Percentiles rank a stretch among this genome's conserved stretches.
Conservation (phyloP, 176 grass and related monocot species). For the Saccharum officinarum region DNA sequence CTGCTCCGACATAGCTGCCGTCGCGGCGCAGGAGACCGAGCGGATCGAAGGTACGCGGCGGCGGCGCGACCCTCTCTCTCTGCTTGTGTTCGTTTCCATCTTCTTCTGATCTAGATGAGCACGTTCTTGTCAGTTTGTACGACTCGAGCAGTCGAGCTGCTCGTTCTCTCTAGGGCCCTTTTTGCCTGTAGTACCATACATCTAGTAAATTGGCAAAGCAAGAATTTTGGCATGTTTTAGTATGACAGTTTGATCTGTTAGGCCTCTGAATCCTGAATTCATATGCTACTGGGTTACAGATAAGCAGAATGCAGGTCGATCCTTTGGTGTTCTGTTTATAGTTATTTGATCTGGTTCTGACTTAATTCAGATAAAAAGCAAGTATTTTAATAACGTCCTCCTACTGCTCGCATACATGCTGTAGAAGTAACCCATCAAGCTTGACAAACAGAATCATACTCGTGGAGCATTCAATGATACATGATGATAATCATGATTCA, state of each 20-base stretch:
- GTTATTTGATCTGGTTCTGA: not conserved
- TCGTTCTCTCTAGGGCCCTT: not conserved
- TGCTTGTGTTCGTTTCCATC: not conserved
- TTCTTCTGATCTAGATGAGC: not conserved
- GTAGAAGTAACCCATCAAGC: not conserved
- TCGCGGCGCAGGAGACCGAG: conserved; percentile 21
- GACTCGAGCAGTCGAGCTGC: not conserved
- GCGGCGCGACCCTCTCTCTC: not conserved
- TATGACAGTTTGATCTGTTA: not conserved
- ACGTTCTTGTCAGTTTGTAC: not conserved
- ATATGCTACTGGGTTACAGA: not conserved
- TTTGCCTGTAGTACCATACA: not conserved
- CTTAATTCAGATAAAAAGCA: not conserved
- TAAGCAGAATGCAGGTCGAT: not conserved
- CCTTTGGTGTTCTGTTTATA: not conserved
- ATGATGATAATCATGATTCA: conserved; percentile 12
- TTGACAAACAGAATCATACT: too few species aligned
- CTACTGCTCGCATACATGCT: not conserved
- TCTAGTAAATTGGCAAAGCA: not conserved
- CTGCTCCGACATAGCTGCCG: not conserved
- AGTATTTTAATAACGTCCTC: not conserved
- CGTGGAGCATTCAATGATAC: not conserved
- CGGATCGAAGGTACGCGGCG: conserved; percentile 27
- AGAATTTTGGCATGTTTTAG: not conserved
- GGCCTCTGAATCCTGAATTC: conserved; percentile 3